Evolutionary conservation across 345 rosid genomes (phyloP).

Genomic region (Chamaenerion angustifolium): DNA sequence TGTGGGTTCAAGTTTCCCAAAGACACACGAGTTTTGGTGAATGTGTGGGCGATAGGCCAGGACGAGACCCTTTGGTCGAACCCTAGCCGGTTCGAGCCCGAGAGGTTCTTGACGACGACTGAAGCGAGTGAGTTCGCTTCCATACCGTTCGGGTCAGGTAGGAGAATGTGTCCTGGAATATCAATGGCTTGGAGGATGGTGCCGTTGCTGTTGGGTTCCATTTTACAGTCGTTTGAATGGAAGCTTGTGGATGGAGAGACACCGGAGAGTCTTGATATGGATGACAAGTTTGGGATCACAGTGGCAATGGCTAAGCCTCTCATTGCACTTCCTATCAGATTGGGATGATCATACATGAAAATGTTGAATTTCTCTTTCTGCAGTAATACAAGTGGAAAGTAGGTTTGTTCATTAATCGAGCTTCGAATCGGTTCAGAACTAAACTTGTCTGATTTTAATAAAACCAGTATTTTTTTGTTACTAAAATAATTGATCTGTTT

Average conservation of each 20-base stretch:
- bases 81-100: no score
- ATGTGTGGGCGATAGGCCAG: no score
- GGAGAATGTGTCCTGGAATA: slow-evolving; percentile 1
- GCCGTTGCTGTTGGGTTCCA: background rate
- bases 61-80: no score
- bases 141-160: background rate
- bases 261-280: background rate
- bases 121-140: background rate
- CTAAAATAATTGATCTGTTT: no score
- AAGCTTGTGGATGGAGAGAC: background rate
- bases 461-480: no score
- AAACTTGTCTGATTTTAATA: no score
- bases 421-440: no score
- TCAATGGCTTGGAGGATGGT: background rate
- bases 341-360: no score
- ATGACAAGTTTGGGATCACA: background rate
- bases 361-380: no score
- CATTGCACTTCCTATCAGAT: background rate
- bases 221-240: background rate
- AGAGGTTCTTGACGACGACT: background rate
- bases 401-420: no score
- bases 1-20: slow-evolving; percentile 10
- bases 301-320: background rate
- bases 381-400: no score
- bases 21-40: no score